Evolutionary conservation across 306 rosid species (phyloP).

Genomic region (Medicago ruthenica): DNA sequence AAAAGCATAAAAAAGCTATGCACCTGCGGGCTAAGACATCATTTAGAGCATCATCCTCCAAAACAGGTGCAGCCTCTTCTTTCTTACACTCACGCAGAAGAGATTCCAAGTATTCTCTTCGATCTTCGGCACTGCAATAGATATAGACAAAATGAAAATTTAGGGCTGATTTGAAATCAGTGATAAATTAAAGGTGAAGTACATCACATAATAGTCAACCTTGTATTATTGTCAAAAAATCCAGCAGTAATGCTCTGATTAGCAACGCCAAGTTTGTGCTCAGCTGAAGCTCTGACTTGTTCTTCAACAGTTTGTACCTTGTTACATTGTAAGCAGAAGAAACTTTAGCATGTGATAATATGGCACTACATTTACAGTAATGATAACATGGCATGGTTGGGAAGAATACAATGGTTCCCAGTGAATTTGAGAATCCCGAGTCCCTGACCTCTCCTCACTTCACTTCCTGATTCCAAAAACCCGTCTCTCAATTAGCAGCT

Average conservation of each 20-base stretch:
- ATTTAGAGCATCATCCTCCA: constrained; percentile 96
- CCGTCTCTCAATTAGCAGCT: neutral
- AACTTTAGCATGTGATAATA: constrained; percentile 40
- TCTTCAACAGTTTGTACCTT: constrained; percentile 99
- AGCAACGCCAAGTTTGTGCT: constrained; percentile 99
- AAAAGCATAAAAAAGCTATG: constrained; percentile 26
- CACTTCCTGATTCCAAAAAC: neutral
- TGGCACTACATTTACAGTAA: constrained; percentile 22
- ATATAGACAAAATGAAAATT: constrained; percentile 42
- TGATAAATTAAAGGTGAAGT: constrained; percentile 33
- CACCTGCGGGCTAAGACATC: constrained; percentile 98
- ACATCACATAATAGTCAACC: constrained; percentile 54
- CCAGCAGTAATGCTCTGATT: constrained; percentile 99
- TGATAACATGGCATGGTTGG: neutral
- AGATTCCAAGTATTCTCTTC: constrained; percentile 96
- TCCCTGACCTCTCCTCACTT: constrained; percentile 8
- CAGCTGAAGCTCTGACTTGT: constrained; percentile 99
- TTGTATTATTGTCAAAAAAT: constrained; percentile 97
- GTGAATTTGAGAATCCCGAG: neutral
- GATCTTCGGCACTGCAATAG: constrained; percentile 91
- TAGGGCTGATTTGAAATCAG: constrained; percentile 31
- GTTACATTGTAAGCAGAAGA: constrained; percentile 28
- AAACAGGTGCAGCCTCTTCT: constrained; percentile 98
- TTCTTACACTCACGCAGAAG: constrained; percentile 96
- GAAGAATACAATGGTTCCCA: neutral